Percentiles rank a stretch among this genome's conserved stretches.
Conservation (phyloP, 805 yeast species). For the Scheffersomyces coipomensis region DNA sequence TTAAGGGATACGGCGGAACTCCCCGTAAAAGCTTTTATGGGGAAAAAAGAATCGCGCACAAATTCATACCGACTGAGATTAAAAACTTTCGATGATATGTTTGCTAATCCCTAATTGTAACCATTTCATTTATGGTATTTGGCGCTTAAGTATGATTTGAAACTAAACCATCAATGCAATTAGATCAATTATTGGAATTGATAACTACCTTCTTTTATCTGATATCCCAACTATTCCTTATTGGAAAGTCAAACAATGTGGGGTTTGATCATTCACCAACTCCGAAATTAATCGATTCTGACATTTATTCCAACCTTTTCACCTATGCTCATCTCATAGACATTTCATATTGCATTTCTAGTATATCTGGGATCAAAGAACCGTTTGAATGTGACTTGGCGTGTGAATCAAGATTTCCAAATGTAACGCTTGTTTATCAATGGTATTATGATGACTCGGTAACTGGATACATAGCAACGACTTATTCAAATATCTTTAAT, state of each 20-base stretch:
- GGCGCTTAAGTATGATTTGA: too few relatives aligned
- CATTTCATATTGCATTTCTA: constrained; percentile 41
- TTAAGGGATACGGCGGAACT: too few relatives aligned
- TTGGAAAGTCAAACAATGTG: background rate
- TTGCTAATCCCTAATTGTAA: too few relatives aligned
- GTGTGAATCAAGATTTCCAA: constrained; percentile 34
- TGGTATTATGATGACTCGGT: constrained; percentile 40
- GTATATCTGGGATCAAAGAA: constrained; percentile 21
- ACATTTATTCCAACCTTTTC: constrained; percentile 26
- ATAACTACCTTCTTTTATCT: background rate
- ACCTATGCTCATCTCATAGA: constrained; percentile 43
- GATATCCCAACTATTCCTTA: background rate
- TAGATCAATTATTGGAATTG: background rate
- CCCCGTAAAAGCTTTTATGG: too few relatives aligned
- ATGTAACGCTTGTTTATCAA: constrained; percentile 36
- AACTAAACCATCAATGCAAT: background rate
- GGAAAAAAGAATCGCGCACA: too few relatives aligned
- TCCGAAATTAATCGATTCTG: constrained; percentile 18
- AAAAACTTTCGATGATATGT: too few relatives aligned
- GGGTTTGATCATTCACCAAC: background rate
- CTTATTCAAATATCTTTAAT: constrained; percentile 23
- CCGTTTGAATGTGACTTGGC: constrained; percentile 40
- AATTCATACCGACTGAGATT: too few relatives aligned
- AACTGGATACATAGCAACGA: constrained; percentile 38
- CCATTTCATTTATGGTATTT: too few relatives aligned